Evolutionary conservation across 345 rosid species (phyloP).

Genomic region (Linum lewisii): DNA sequence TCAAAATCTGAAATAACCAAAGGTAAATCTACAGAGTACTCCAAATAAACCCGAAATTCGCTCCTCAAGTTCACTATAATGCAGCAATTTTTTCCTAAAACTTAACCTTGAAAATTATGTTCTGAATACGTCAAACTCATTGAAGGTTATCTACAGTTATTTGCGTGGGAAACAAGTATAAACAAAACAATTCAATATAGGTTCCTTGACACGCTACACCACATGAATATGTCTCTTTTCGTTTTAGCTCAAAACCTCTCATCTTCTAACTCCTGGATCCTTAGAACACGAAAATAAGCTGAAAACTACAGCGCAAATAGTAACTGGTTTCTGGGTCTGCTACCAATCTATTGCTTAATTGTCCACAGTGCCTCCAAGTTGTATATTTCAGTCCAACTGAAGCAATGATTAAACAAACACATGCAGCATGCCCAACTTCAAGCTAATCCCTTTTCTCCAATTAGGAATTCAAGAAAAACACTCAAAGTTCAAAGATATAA

Average conservation of each 20-base stretch:
- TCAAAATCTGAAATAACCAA: too few relatives aligned
- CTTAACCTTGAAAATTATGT: not conserved
- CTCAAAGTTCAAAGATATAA: not conserved
- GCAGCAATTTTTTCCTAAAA: not conserved
- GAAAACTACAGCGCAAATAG: not conserved
- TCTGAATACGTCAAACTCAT: not conserved
- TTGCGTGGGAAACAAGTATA: not conserved
- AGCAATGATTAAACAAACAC: slow-evolving; percentile 9
- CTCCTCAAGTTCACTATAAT: too few relatives aligned
- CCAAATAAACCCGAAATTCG: too few relatives aligned
- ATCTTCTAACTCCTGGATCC: too few relatives aligned
- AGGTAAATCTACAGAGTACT: too few relatives aligned
- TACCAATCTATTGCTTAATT: not conserved
- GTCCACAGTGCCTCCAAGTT: slow-evolving; percentile 6
- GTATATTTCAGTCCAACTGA: slow-evolving; percentile 6
- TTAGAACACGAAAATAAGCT: not conserved
- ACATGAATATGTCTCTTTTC: too few relatives aligned
- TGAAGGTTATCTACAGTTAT: too few relatives aligned
- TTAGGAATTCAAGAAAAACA: not conserved
- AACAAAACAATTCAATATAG: not conserved
- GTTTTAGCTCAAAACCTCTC: not conserved
- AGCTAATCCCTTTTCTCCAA: not conserved
- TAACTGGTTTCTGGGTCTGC: not conserved
- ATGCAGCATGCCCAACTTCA: not conserved
- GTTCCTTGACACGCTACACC: not conserved